These are phyloP conservation scores for Phytopythium cucurbitacearum DNA, from an alignment of 352 stramenopile species.

Conservation along the genomic window DNA sequence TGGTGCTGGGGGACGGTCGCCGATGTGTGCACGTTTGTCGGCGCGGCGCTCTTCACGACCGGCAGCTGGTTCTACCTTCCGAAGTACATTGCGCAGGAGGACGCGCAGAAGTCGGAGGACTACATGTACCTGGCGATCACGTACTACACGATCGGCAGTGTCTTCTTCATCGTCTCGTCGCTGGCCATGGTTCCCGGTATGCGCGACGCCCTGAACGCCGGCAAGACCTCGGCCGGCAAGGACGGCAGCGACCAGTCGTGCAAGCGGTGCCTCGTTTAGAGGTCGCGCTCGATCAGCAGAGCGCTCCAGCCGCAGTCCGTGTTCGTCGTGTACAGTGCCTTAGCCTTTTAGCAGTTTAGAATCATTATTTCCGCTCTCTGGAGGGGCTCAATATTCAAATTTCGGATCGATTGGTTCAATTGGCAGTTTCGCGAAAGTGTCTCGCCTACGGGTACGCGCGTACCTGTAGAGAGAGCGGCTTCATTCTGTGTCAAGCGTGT, in stretches of 20 bases:
- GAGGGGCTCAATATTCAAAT: no score
- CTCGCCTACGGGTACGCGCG: no score
- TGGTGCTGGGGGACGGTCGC: slow-evolving; percentile 46
- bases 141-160: slow-evolving; percentile 65
- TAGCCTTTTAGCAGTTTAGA: no score
- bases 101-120: slow-evolving; percentile 33
- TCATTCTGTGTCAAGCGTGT: no score
- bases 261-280: slow-evolving; percentile 1
- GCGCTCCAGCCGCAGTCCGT: background rate
- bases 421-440: no score
- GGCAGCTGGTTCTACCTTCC: slow-evolving; percentile 82
- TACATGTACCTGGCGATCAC: slow-evolving; percentile 79
- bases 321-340: no score
- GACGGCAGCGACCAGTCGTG: slow-evolving; percentile 5
- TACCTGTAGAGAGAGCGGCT: no score
- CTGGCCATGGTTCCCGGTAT: slow-evolving; percentile 55
- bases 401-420: no score
- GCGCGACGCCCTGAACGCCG: slow-evolving; percentile 34
- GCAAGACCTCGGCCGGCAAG: slow-evolving; percentile 5
- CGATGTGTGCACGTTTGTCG: slow-evolving; percentile 51
- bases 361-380: no score
- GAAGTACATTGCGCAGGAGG: slow-evolving; percentile 57
- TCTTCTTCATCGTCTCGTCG: slow-evolving; percentile 76
- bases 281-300: no score
- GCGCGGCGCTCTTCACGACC: slow-evolving; percentile 69